Evolutionary conservation across 345 rosid species (phyloP).

Genomic region (Odontarrhena argentea): DNA sequence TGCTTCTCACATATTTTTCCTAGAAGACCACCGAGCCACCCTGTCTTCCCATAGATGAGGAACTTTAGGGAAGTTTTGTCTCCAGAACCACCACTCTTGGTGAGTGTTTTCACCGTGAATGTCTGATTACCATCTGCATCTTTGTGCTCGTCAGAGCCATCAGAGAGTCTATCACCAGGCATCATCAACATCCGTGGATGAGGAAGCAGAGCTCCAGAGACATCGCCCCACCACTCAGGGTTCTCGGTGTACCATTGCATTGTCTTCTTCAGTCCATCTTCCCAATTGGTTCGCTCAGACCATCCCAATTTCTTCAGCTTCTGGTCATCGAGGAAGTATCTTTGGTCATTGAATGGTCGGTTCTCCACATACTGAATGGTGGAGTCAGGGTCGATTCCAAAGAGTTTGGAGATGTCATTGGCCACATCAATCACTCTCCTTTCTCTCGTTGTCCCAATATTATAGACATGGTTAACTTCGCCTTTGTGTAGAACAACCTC

Average conservation of each 20-base stretch:
- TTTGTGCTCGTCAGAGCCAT: conserved; percentile 63
- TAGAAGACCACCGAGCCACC: conserved; percentile 91
- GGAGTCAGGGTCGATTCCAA: conserved; percentile 61
- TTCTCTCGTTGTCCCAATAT: conserved; percentile 83
- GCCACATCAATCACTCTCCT: conserved; percentile 93
- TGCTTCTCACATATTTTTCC: conserved; percentile 81
- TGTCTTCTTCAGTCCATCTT: conserved; percentile 79
- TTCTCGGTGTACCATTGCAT: conserved; percentile 79
- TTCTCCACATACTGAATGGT: conserved; percentile 79
- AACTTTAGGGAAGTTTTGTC: conserved; percentile 58
- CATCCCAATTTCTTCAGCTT: conserved; percentile 81
- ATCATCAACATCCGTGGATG: conserved; percentile 84
- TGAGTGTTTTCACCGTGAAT: conserved; percentile 60
- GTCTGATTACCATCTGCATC: conserved; percentile 51
- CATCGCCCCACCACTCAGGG: conserved; percentile 98
- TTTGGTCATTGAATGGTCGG: conserved; percentile 89
- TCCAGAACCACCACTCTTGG: conserved; percentile 48
- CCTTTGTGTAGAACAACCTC: conserved; percentile 90
- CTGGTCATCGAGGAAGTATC: conserved; percentile 92
- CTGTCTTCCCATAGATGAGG: conserved; percentile 87
- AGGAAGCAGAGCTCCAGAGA: conserved; percentile 82
- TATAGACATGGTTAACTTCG: conserved; percentile 86
- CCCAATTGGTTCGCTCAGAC: conserved; percentile 80
- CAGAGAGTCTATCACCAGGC: conserved; percentile 81
- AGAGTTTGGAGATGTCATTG: conserved; percentile 70